Evolutionary conservation across 2,329 filamentous ascomycete genomes (phyloP).

Genomic region (Onygenales sp.): DNA sequence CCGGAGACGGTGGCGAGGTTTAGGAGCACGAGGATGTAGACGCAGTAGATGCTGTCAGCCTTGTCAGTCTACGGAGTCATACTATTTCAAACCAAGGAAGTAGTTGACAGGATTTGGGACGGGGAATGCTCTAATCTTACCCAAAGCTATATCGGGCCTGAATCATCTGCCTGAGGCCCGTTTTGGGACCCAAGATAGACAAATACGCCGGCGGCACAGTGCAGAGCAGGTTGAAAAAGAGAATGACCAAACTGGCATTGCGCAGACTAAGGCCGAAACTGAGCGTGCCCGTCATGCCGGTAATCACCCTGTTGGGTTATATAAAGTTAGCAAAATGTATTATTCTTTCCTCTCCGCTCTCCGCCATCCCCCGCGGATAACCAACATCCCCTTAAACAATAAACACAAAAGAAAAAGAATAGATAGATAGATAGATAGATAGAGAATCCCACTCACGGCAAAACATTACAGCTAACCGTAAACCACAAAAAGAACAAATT

Average conservation of each 20-base stretch:
- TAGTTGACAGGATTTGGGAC: no score
- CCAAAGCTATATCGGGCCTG: conserved; percentile 22
- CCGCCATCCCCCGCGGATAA: neutral
- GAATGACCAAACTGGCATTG: conserved; percentile 10
- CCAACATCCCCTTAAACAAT: neutral
- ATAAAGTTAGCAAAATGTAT: neutral
- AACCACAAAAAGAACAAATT: conserved; percentile 49
- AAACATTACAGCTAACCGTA: conserved; percentile 46
- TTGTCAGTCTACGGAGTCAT: neutral
- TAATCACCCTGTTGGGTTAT: conserved; percentile 5
- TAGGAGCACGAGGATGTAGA: conserved; percentile 53
- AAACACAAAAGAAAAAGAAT: neutral
- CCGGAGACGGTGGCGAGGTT: conserved; percentile 55
- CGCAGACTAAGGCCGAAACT: conserved; percentile 10
- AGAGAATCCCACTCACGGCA: conserved; percentile 40
- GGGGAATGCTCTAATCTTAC: no score
- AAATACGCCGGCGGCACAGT: conserved; percentile 16
- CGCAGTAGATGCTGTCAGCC: conserved; percentile 8
- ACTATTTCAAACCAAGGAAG: neutral
- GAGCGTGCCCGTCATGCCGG: conserved; percentile 12
- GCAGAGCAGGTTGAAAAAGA: conserved; percentile 23
- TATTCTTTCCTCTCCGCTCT: no score
- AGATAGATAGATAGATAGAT: neutral
- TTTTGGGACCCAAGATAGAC: conserved; percentile 18
- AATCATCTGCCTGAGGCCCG: conserved; percentile 22